Evolutionary conservation across 805 yeast genomes (phyloP).

Genomic region (Myxozyma geophila): DNA sequence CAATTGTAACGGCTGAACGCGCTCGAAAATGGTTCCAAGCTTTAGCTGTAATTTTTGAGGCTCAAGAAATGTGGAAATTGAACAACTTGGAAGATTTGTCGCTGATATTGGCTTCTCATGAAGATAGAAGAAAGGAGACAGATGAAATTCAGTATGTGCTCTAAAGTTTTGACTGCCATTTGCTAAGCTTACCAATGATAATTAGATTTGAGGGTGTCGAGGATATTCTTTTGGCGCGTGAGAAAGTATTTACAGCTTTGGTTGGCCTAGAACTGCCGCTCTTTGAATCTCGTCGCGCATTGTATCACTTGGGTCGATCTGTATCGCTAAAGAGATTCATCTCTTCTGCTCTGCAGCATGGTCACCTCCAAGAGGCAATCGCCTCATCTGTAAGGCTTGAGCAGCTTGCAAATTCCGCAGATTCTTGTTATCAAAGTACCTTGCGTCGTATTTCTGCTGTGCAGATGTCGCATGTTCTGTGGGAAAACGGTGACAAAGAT

Average conservation of each 20-base stretch:
- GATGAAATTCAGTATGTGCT: constrained; percentile 5
- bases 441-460: constrained; percentile 45
- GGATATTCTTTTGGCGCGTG: constrained; percentile 19
- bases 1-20: neutral
- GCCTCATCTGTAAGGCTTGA: constrained; percentile 39
- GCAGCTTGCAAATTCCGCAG: constrained; percentile 3
- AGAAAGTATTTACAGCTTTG: constrained; percentile 4
- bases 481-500: constrained; percentile 63
- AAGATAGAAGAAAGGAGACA: constrained; percentile 4
- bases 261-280: neutral
- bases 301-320: constrained; percentile 3
- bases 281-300: neutral
- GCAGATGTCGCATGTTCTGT: constrained; percentile 64
- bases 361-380: constrained; percentile 39
- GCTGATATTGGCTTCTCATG: neutral
- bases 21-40: constrained; percentile 8
- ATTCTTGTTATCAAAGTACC: neutral
- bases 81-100: neutral
- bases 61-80: constrained; percentile 7
- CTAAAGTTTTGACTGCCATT: neutral
- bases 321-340: constrained; percentile 5
- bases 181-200: neutral
- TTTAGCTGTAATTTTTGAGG: constrained; percentile 21
- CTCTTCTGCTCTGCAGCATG: constrained; percentile 27
- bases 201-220: constrained; percentile 19